phyloP scores from a whole-genome alignment of 768 basidiomycete genomes.

The Russula sp. region DNA sequence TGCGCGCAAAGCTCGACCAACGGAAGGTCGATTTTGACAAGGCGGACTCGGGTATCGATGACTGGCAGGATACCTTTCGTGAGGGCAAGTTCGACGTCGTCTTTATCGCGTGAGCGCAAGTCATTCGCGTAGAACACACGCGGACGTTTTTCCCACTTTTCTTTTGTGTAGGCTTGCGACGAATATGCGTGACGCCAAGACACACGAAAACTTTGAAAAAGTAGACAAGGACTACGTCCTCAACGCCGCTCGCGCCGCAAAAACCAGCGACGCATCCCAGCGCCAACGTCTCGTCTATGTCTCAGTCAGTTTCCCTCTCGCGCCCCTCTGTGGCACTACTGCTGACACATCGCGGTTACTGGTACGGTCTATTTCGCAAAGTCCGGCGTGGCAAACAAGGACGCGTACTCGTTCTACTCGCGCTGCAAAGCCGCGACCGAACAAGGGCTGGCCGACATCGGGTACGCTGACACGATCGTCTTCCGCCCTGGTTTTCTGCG shows the following conservation, averaged over 20 bases:
- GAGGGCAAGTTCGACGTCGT: slow-evolving; percentile 66
- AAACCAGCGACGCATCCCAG: slow-evolving; percentile 45
- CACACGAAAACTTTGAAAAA: slow-evolving; percentile 60
- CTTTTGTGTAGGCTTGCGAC: slow-evolving; percentile 50
- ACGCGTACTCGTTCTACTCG: slow-evolving; percentile 47
- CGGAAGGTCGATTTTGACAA: slow-evolving; percentile 65
- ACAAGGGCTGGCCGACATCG: slow-evolving; percentile 53
- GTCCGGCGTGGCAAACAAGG: slow-evolving; percentile 39
- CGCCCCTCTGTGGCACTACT: not conserved
- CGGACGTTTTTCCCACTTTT: not conserved
- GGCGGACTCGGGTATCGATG: slow-evolving; percentile 30
- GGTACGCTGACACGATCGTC: slow-evolving; percentile 64
- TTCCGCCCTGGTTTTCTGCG: slow-evolving; percentile 56
- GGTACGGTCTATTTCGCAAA: not conserved
- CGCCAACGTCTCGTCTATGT: slow-evolving; percentile 62
- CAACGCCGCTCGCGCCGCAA: slow-evolving; percentile 65
- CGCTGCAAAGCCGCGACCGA: slow-evolving; percentile 76
- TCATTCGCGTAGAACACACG: not conserved
- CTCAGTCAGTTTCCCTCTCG: slow-evolving; percentile 42
- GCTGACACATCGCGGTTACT: slow-evolving; percentile 33
- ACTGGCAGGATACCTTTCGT: slow-evolving; percentile 38
- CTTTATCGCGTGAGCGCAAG: slow-evolving; percentile 52
- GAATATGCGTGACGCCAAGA: slow-evolving; percentile 52
- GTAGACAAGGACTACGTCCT: slow-evolving; percentile 61
- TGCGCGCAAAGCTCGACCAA: slow-evolving; percentile 57